phyloP scores from a whole-genome alignment of 768 basidiomycete genomes.

The Baorangia bicolor region DNA sequence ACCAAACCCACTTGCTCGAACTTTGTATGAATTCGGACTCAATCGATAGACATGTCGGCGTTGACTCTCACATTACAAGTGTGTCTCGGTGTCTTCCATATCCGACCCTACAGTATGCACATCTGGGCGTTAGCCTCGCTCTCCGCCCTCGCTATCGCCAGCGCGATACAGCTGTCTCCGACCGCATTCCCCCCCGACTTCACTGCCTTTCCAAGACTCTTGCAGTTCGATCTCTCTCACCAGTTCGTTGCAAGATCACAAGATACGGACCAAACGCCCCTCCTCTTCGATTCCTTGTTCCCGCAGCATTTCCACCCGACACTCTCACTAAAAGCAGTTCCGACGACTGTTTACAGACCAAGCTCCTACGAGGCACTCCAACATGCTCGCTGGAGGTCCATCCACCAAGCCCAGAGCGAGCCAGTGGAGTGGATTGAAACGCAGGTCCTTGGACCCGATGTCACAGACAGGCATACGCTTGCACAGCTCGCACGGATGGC shows the following conservation, averaged over 20 bases:
- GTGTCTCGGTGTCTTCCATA: no score
- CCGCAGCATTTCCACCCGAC: slow-evolving; percentile 9
- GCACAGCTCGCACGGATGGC: slow-evolving; percentile 83
- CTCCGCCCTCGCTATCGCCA: neutral
- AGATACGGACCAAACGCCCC: neutral
- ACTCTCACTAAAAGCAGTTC: slow-evolving; percentile 39
- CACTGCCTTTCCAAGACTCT: neutral
- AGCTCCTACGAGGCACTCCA: slow-evolving; percentile 50
- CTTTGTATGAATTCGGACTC: slow-evolving; percentile 1
- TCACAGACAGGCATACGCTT: slow-evolving; percentile 77
- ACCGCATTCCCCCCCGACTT: neutral
- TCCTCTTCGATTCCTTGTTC: slow-evolving; percentile 6
- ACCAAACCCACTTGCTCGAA: no score
- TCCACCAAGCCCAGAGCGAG: slow-evolving; percentile 48
- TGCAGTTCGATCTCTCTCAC: slow-evolving; percentile 27
- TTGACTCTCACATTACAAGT: neutral
- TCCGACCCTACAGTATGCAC: slow-evolving; percentile 2
- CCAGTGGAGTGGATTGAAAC: slow-evolving; percentile 65
- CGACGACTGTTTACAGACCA: slow-evolving; percentile 60
- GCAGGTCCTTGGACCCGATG: slow-evolving; percentile 70
- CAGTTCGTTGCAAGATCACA: slow-evolving; percentile 3
- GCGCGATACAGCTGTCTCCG: neutral
- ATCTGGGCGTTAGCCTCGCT: neutral
- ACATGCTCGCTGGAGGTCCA: slow-evolving; percentile 51
- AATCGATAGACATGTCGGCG: neutral